Conservation (phyloP, 495 filamentous ascomycete species). For the Trichoderma reesei region DNA sequence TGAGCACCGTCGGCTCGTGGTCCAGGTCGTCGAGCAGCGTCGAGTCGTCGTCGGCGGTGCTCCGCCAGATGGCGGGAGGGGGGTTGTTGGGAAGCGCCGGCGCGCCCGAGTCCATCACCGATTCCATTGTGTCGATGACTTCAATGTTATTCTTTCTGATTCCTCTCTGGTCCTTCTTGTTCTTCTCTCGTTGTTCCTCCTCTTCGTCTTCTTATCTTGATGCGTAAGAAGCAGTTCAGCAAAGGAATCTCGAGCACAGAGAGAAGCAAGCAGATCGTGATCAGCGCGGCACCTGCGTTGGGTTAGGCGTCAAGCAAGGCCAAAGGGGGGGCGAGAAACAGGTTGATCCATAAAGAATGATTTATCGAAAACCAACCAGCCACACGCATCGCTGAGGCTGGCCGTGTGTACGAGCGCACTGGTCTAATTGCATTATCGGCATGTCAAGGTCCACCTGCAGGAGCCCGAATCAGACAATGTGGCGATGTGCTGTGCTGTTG, state of each 20-base stretch:
- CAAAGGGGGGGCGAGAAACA: background rate
- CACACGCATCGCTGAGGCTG: slow-evolving; percentile 1
- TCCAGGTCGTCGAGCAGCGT: slow-evolving; percentile 5
- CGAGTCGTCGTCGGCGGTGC: slow-evolving; percentile 4
- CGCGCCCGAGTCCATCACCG: background rate
- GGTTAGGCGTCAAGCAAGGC: slow-evolving; percentile 2
- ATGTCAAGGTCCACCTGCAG: slow-evolving; percentile 3
- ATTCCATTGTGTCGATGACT: too few relatives aligned
- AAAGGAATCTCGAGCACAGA: too few relatives aligned
- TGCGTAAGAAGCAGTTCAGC: background rate
- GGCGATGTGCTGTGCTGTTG: too few relatives aligned
- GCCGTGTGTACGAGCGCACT: background rate
- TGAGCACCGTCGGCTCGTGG: background rate
- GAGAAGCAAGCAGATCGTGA: too few relatives aligned
- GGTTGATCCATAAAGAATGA: background rate
- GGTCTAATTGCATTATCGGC: slow-evolving; percentile 8
- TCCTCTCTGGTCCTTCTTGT: too few relatives aligned
- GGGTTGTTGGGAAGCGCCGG: background rate
- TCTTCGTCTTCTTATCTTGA: background rate
- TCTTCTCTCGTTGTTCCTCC: too few relatives aligned
- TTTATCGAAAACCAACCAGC: background rate
- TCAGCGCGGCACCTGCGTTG: slow-evolving; percentile 1
- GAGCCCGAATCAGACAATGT: slow-evolving; percentile 3
- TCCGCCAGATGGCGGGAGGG: background rate
- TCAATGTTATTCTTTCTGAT: too few relatives aligned